These are phyloP conservation scores for Alternaria postmessia DNA, from an alignment of 2,329 filamentous ascomycete species.

Conservation along the genomic window DNA sequence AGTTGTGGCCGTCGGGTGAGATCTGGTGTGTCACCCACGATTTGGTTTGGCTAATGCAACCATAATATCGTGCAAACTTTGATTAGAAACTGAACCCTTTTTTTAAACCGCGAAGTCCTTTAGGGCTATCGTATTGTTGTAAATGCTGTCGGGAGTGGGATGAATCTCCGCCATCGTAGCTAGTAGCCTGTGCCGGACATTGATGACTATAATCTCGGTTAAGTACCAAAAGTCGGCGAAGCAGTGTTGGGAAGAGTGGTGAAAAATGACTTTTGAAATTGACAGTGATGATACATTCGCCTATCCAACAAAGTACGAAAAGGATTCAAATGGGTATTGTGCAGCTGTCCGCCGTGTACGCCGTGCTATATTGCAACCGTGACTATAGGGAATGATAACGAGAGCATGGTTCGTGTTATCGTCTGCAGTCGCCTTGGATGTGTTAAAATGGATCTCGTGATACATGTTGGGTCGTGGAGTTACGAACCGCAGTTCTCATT, in stretches of 20 bases:
- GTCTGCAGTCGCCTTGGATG: constrained; percentile 45
- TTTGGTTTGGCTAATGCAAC: constrained; percentile 17
- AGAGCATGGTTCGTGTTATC: constrained; percentile 15
- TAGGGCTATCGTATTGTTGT: not conserved
- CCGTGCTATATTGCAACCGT: constrained; percentile 38
- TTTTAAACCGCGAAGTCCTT: not conserved
- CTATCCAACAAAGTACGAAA: constrained; percentile 31
- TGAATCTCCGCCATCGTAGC: not conserved
- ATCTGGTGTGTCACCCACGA: constrained; percentile 1
- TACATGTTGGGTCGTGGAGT: not conserved
- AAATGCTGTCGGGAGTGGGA: not conserved
- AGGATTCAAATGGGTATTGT: constrained; percentile 44
- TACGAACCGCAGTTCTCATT: constrained; percentile 58
- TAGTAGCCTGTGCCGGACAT: not conserved
- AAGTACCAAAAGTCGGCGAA: constrained; percentile 14
- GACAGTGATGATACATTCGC: constrained; percentile 37
- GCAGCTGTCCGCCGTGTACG: constrained; percentile 39
- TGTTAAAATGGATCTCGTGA: constrained; percentile 21
- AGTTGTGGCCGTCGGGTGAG: constrained; percentile 30
- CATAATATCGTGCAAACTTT: constrained; percentile 8
- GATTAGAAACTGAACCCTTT: not conserved
- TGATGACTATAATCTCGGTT: constrained; percentile 17
- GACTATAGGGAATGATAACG: constrained; percentile 16
- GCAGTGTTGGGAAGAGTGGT: constrained; percentile 3
- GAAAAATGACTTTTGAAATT: constrained; percentile 18